Evolutionary conservation across 1,139 yeast species (phyloP).

Genomic region (Candida sanyaensis): DNA sequence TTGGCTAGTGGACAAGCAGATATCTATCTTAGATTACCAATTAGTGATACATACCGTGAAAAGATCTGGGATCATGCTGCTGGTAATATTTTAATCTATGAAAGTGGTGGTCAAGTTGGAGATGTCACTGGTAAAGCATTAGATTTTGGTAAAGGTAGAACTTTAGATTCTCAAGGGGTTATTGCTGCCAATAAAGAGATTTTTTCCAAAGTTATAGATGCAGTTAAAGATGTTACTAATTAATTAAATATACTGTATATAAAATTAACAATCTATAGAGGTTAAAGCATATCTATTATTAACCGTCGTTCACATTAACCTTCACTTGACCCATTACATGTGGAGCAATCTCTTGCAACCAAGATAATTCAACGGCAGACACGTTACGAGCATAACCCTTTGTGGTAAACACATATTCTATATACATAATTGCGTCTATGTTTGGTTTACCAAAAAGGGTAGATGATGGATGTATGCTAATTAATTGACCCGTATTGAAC

Average conservation of each 20-base stretch:
- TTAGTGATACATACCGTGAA: conserved; percentile 73
- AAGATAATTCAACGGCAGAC: conserved; percentile 75
- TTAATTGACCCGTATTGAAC: conserved; percentile 72
- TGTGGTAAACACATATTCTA: conserved; percentile 90
- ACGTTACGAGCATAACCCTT: conserved; percentile 93
- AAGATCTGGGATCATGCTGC: conserved; percentile 99
- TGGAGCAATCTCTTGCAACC: conserved; percentile 88
- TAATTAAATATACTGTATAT: not conserved
- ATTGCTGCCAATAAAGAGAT: conserved; percentile 77
- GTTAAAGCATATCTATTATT: not conserved
- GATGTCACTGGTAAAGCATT: conserved; percentile 76
- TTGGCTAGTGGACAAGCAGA: conserved; percentile 92
- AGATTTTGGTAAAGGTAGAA: conserved; percentile 87
- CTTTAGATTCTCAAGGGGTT: conserved; percentile 81
- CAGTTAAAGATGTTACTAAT: not conserved
- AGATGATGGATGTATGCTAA: conserved; percentile 92
- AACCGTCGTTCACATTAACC: conserved; percentile 18
- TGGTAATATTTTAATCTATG: conserved; percentile 81
- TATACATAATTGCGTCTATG: conserved; percentile 87
- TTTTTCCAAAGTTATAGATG: conserved; percentile 56
- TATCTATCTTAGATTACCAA: conserved; percentile 85
- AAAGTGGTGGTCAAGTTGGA: conserved; percentile 90
- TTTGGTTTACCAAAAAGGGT: conserved; percentile 76
- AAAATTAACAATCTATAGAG: not conserved
- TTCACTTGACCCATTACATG: conserved; percentile 54